Evolutionary conservation across 176 grass and related monocot species (phyloP).

Genomic region (Poa annua): DNA sequence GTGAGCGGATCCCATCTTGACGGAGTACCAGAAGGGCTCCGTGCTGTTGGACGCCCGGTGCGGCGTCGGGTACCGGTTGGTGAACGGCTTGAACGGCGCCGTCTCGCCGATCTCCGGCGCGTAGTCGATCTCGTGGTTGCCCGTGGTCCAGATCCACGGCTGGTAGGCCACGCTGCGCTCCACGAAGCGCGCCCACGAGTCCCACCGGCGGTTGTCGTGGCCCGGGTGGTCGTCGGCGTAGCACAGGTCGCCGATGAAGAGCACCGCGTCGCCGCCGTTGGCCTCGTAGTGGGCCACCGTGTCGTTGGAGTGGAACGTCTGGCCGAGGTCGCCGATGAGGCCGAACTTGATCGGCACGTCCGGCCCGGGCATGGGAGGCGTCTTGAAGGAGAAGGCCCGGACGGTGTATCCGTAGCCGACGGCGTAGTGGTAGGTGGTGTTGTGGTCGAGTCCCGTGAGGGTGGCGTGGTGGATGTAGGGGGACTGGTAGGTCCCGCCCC

Average conservation of each 20-base stretch:
- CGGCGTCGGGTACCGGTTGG: slow-evolving; percentile 51
- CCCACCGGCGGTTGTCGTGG: slow-evolving; percentile 73
- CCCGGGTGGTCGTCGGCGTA: slow-evolving; percentile 66
- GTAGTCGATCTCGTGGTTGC: slow-evolving; percentile 78
- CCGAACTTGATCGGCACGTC: slow-evolving; percentile 73
- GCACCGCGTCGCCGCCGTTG: slow-evolving; percentile 39
- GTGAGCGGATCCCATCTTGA: slow-evolving; percentile 56
- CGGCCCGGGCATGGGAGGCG: slow-evolving; percentile 58
- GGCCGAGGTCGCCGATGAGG: slow-evolving; percentile 74
- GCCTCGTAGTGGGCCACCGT: slow-evolving; percentile 68
- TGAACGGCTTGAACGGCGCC: slow-evolving; percentile 58
- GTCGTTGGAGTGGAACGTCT: slow-evolving; percentile 67
- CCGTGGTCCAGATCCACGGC: slow-evolving; percentile 72
- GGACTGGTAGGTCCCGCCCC: slow-evolving; percentile 48
- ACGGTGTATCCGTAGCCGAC: slow-evolving; percentile 54
- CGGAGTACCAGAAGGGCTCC: slow-evolving; percentile 50
- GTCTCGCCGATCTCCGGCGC: slow-evolving; percentile 66
- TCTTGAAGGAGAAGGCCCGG: slow-evolving; percentile 65
- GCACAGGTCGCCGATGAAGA: slow-evolving; percentile 66
- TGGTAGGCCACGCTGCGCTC: slow-evolving; percentile 72
- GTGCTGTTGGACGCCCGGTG: slow-evolving; percentile 48
- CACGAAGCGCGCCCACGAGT: slow-evolving; percentile 66
- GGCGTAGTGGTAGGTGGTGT: slow-evolving; percentile 67
- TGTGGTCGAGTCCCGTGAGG: slow-evolving; percentile 49
- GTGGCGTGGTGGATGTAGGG: slow-evolving; percentile 67